Evolutionary conservation across 169 alveolate genomes (phyloP).

Genomic region (Cryptosporidium sp.): DNA sequence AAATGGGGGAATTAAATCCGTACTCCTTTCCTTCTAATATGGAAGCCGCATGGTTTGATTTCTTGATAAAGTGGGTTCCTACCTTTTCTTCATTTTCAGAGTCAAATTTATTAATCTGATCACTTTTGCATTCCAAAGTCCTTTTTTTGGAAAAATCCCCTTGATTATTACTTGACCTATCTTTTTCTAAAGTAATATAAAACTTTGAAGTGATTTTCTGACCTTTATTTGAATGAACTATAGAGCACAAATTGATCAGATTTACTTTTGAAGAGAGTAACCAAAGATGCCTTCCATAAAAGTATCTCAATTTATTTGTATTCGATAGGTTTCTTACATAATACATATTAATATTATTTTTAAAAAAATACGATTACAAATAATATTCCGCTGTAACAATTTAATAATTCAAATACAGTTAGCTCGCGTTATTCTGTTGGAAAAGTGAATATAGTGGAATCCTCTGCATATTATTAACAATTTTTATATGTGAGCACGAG

Average conservation of each 20-base stretch:
- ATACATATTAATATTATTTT: not conserved
- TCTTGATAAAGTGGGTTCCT: not conserved
- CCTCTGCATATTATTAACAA: not conserved
- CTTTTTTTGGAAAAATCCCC: not conserved
- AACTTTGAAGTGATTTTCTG: not conserved
- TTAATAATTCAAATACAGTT: not conserved
- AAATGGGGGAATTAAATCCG: constrained; percentile 68
- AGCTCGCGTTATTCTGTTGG: not conserved
- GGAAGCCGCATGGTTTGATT: not conserved
- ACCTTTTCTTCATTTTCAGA: not conserved
- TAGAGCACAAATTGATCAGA: not conserved
- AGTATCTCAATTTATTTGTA: not conserved
- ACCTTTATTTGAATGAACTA: not conserved
- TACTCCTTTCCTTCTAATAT: not conserved
- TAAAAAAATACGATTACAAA: not conserved
- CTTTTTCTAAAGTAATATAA: not conserved
- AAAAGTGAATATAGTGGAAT: not conserved
- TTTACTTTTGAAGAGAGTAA: not conserved
- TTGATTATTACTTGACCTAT: not conserved
- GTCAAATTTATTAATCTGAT: not conserved
- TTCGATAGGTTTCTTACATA: not conserved
- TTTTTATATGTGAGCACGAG: constrained; percentile 2
- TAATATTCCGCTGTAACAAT: not conserved
- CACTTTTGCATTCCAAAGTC: not conserved
- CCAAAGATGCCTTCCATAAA: not conserved